A percentile compares a stretch with the other conserved stretches of the same genome.
Conservation (phyloP, 306 rosid species). For the Vicia villosa region DNA sequence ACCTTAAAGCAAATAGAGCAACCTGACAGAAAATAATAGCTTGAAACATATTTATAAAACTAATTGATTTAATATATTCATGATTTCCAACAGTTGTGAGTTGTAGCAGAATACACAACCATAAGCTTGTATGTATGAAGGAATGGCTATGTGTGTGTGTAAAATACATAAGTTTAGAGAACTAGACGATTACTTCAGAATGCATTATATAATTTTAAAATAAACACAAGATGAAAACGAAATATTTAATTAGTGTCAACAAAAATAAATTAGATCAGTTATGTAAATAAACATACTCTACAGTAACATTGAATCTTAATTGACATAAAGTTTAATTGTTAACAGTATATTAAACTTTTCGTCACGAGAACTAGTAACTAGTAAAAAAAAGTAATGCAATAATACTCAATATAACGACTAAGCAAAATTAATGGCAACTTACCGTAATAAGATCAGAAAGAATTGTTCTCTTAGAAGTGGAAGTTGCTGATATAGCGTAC, state of each 20-base stretch:
- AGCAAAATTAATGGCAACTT: constrained; percentile 33
- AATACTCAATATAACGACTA: constrained; percentile 15
- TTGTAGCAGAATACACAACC: constrained; percentile 16
- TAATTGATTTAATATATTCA: neutral
- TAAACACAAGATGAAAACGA: constrained; percentile 15
- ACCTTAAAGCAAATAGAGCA: constrained; percentile 12
- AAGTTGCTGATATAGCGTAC: constrained; percentile 77
- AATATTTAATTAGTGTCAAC: neutral
- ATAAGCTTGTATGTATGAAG: constrained; percentile 8
- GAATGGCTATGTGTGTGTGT: neutral
- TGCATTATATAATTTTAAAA: constrained; percentile 18
- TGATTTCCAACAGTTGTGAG: neutral
- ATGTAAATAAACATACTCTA: constrained; percentile 15
- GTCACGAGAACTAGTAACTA: neutral
- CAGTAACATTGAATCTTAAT: constrained; percentile 5
- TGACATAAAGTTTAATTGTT: neutral
- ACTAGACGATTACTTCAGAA: constrained; percentile 8
- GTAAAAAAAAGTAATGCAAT: constrained; percentile 14
- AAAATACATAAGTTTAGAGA: constrained; percentile 19
- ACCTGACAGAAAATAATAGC: constrained; percentile 1
- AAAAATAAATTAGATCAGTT: neutral
- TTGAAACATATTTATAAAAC: constrained; percentile 1
- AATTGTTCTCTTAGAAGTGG: constrained; percentile 87
- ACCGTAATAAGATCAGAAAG: constrained; percentile 95
- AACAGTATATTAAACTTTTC: neutral